These are phyloP conservation scores for Eucalyptus globulus DNA, from an alignment of 345 rosid genomes.

Conservation along the genomic window DNA sequence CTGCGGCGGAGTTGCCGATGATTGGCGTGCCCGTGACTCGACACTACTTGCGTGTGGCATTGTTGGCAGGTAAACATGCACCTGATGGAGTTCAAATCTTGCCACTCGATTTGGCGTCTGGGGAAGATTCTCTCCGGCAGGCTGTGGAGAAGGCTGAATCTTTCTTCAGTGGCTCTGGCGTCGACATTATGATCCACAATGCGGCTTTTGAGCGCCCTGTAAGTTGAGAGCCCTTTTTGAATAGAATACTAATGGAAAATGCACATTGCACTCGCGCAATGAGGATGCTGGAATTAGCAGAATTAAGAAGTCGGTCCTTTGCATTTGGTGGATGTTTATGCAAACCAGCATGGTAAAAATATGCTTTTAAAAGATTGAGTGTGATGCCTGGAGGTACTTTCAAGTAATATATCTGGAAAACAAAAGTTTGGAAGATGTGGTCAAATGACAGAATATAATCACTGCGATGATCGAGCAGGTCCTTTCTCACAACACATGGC, in stretches of 20 bases:
- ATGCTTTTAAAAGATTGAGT: not conserved
- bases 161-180: slow-evolving; percentile 52
- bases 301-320: not conserved
- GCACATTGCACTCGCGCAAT: not conserved
- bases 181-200: slow-evolving; percentile 83
- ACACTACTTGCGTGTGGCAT: not conserved
- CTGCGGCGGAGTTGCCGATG: not conserved
- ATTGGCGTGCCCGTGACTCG: not conserved
- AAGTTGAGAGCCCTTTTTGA: slow-evolving; percentile 4
- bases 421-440: not conserved
- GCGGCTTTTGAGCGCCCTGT: slow-evolving; percentile 97
- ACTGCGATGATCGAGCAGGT: not conserved
- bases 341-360: not conserved
- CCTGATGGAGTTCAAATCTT: slow-evolving; percentile 62
- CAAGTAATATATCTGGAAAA: not conserved
- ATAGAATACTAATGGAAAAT: not conserved
- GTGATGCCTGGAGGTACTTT: not conserved
- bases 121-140: slow-evolving; percentile 52
- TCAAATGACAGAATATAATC: not conserved
- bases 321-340: not conserved
- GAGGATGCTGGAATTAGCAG: not conserved
- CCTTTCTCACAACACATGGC: not conserved
- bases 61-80: slow-evolving; percentile 60
- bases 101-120: slow-evolving; percentile 80
- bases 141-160: slow-evolving; percentile 72